A percentile compares a stretch with the other conserved stretches of the same genome.
These are phyloP conservation scores for Colletotrichum sp. DNA, from an alignment of 2,329 filamentous ascomycete genomes.

Conservation along the genomic window DNA sequence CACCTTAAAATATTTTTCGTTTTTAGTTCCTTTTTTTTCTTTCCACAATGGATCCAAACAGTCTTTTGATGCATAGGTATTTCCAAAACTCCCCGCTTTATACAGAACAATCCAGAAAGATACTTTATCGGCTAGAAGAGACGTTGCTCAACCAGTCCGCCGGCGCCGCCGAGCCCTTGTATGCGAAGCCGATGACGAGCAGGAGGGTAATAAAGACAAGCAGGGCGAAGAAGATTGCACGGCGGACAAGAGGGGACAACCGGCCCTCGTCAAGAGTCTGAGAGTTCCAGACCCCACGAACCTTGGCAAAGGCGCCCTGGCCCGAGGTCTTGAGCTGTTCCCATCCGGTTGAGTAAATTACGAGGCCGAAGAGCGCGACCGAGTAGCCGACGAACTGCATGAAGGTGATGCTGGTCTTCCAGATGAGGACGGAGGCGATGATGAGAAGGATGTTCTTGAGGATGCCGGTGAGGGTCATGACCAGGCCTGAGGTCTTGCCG, in stretches of 20 bases:
- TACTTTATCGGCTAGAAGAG: background rate
- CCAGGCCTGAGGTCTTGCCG: constrained; percentile 84
- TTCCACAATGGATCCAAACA: background rate
- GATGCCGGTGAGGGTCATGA: constrained; percentile 85
- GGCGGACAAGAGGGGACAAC: constrained; percentile 26
- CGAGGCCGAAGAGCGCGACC: constrained; percentile 64
- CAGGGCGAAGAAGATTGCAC: constrained; percentile 21
- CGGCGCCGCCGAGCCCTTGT: constrained; percentile 8
- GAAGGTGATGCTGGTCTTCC: constrained; percentile 72
- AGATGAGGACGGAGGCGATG: constrained; percentile 76
- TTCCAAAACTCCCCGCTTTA: background rate
- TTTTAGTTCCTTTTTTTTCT: background rate
- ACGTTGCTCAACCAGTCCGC: constrained; percentile 9
- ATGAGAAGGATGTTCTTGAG: constrained; percentile 89
- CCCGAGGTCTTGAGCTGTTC: constrained; percentile 30
- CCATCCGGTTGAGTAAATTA: constrained; percentile 53
- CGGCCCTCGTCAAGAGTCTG: constrained; percentile 23
- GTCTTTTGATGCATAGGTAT: background rate
- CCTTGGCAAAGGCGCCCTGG: constrained; percentile 14
- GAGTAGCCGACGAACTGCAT: constrained; percentile 81
- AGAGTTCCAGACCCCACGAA: constrained; percentile 20
- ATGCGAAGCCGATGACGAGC: constrained; percentile 23
- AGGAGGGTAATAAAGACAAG: constrained; percentile 22
- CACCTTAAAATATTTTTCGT: background rate
- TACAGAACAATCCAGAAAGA: background rate